phyloP scores from a whole-genome alignment of 495 filamentous ascomycete species.

The Penicillium cosmopolitanum region DNA sequence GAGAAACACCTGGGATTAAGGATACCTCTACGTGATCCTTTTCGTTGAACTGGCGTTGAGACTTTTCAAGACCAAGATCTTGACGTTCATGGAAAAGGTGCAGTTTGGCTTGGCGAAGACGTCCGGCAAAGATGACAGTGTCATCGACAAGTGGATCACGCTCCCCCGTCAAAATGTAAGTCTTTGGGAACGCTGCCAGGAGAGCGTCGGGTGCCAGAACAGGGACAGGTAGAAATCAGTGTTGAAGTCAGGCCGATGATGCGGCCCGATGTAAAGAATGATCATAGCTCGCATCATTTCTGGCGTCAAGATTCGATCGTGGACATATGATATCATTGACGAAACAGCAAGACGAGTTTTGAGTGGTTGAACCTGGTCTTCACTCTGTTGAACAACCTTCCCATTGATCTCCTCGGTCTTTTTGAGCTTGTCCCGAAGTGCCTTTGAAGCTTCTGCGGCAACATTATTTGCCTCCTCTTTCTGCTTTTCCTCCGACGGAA shows the following conservation, averaged over 20 bases:
- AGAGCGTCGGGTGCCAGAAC: constrained; percentile 85
- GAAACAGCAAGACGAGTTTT: constrained; percentile 88
- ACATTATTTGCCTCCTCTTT: constrained; percentile 36
- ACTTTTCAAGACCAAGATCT: constrained; percentile 62
- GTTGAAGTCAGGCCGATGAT: constrained; percentile 88
- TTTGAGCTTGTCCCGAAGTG: constrained; percentile 31
- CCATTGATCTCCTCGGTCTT: constrained; percentile 29
- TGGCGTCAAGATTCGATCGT: constrained; percentile 90
- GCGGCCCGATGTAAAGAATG: constrained; percentile 93
- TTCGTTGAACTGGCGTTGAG: constrained; percentile 66
- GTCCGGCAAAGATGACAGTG: constrained; percentile 91
- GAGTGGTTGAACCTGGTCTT: constrained; percentile 67
- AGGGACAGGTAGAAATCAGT: constrained; percentile 87
- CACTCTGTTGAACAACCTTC: constrained; percentile 41
- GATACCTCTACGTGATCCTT: constrained; percentile 78
- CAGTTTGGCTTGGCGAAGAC: constrained; percentile 79
- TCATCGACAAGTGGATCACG: constrained; percentile 95
- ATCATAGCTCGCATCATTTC: constrained; percentile 99
- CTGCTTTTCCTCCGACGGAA: constrained; percentile 40
- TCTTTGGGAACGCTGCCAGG: constrained; percentile 83
- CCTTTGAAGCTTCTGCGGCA: constrained; percentile 30
- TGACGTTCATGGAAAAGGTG: constrained; percentile 64
- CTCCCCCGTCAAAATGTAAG: constrained; percentile 91
- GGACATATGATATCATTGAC: constrained; percentile 96
- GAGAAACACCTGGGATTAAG: constrained; percentile 83